A percentile compares a stretch with the other conserved stretches of the same genome.
Conservation (phyloP, 495 filamentous ascomycete genomes). For the Penicillium lagena region DNA sequence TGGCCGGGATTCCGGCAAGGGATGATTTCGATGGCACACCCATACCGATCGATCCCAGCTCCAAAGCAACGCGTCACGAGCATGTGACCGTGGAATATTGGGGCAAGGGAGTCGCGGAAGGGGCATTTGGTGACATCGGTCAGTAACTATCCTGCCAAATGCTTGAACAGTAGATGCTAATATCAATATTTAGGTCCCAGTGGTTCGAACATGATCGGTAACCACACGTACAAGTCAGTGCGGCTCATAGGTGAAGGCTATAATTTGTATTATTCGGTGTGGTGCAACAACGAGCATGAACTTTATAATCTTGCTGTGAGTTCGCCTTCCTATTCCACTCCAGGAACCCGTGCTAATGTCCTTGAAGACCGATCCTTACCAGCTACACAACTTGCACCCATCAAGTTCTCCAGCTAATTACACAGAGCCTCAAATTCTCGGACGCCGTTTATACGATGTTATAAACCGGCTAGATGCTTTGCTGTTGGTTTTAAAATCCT, state of each 20-base stretch:
- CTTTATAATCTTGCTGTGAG: slow-evolving; percentile 54
- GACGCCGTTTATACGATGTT: slow-evolving; percentile 36
- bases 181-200: slow-evolving; percentile 11
- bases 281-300: slow-evolving; percentile 60
- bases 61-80: slow-evolving; percentile 45
- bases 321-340: neutral
- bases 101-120: slow-evolving; percentile 49
- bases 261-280: slow-evolving; percentile 58
- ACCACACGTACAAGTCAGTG: slow-evolving; percentile 62
- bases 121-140: slow-evolving; percentile 28
- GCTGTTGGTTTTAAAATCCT: slow-evolving; percentile 59
- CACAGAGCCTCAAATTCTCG: slow-evolving; percentile 26
- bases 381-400: slow-evolving; percentile 52
- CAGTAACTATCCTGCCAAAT: neutral
- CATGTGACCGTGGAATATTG: slow-evolving; percentile 64
- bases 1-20: slow-evolving; percentile 39
- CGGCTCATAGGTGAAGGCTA: slow-evolving; percentile 49
- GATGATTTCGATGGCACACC: slow-evolving; percentile 55
- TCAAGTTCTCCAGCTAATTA: slow-evolving; percentile 6
- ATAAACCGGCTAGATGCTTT: slow-evolving; percentile 51
- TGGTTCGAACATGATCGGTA: slow-evolving; percentile 19
- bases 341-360: too few species aligned
- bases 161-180: neutral
- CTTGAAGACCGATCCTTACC: slow-evolving; percentile 49
- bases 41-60: slow-evolving; percentile 37